Base-by-base conservation (phyloP, 192 early-diverging fungal species). In the Backusella tarrabulga region DNA sequence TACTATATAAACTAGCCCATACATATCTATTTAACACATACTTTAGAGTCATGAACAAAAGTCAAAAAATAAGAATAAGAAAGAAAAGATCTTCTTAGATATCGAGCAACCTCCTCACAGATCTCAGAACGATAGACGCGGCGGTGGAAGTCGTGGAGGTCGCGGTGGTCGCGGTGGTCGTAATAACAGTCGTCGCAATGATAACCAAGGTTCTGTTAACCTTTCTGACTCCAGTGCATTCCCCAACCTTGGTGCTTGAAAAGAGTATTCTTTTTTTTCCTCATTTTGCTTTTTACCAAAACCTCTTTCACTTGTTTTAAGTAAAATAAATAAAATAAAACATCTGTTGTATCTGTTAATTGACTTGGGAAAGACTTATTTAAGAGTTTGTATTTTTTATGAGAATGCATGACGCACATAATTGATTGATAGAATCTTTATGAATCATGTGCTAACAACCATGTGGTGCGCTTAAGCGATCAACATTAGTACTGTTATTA, bases 81-180 rank as follows among this genome's bases (percentile, higher is more conserved):
- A 72, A 72, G 71, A 72, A 50, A 72, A 72, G 71, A 15, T 72
- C 11, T 72, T 46, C 14, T 19, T 72, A 41, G 71, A 72, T 46
- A 72, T 72, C 2, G 71, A 72, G 19, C 71, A 72, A 34, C 71
- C 71, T 50, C 40, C 40, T 44, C 71, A 72, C 15, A 40, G 71
- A 44, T 32, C 36, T 44, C 40, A 72, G 17, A 71, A 26, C 19
- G 70, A 46, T 23, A 41, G 36, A 26, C 40, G 70, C 34, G 38
- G 36, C 3, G 36, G 68, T 38, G 34, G n/a, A 9, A n/a, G 68
- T 3, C 34, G 68, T 21, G 38, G 70, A n/a, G 41, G 70, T 34
- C n/a, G 34, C 35, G 34, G 19, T 35, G 67, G 29, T 34, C 68
- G 68, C 21, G 68, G 36, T 11, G 68, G 68, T 69, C 68, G 68